These are phyloP conservation scores for Cercospora zeae-maydis DNA, from an alignment of 2,329 filamentous ascomycete species.

Conservation along the genomic window DNA sequence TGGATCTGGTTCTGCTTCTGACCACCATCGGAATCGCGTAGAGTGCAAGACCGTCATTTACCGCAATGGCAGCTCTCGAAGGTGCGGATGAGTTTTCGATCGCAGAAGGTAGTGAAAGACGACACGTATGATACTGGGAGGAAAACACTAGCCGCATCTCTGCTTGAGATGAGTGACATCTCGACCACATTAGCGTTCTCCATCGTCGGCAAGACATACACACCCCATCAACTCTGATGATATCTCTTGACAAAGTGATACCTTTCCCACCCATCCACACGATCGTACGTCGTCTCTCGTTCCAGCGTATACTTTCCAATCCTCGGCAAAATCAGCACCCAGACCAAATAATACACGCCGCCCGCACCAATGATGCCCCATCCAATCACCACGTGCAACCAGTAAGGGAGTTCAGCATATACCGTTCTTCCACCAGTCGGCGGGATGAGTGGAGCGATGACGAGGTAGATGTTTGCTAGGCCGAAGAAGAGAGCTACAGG, in stretches of 20 bases:
- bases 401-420: slow-evolving; percentile 43
- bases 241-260: neutral
- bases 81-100: too few relatives aligned
- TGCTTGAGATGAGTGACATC: neutral
- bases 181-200: neutral
- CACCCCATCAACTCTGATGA: neutral
- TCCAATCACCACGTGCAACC: slow-evolving; percentile 44
- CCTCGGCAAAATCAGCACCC: slow-evolving; percentile 5
- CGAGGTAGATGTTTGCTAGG: slow-evolving; percentile 38
- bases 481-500: slow-evolving; percentile 53
- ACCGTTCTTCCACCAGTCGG: slow-evolving; percentile 40
- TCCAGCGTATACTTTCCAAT: slow-evolving; percentile 7
- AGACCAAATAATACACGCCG: slow-evolving; percentile 7
- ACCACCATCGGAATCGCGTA: neutral
- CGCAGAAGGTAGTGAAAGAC: slow-evolving; percentile 1
- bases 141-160: neutral
- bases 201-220: neutral
- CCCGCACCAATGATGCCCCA: slow-evolving; percentile 34
- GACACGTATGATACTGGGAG: neutral
- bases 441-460: slow-evolving; percentile 42
- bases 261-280: neutral
- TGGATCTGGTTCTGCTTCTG: neutral
- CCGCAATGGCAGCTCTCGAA: neutral
- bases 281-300: neutral
- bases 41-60: neutral